Percentiles rank a stretch among this genome's conserved stretches.
phyloP scores from a whole-genome alignment of 306 rosid genomes.

The Myrica gale region DNA sequence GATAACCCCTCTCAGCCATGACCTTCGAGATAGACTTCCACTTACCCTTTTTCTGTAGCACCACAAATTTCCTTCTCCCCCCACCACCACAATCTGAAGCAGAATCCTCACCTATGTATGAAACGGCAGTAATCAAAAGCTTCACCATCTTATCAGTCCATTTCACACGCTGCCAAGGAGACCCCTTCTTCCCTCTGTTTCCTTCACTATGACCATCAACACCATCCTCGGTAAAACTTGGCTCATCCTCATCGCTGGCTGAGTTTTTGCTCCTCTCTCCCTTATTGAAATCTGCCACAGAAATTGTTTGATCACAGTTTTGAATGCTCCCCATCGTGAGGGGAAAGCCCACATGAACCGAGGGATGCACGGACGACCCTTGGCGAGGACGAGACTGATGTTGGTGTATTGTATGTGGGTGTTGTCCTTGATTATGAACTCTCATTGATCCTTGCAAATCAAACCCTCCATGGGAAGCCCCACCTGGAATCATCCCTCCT shows the following conservation, averaged over 20 bases:
- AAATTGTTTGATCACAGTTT: conserved; percentile 50
- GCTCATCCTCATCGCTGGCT: conserved; percentile 74
- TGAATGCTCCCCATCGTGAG: conserved; percentile 61
- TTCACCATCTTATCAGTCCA: conserved; percentile 95
- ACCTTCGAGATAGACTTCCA: conserved; percentile 91
- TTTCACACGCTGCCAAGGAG: conserved; percentile 81
- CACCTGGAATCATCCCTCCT: conserved; percentile 69
- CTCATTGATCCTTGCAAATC: conserved; percentile 64
- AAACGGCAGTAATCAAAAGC: conserved; percentile 83
- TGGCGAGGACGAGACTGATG: conserved; percentile 55
- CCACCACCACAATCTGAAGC: conserved; percentile 45
- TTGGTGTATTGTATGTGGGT: conserved; percentile 49
- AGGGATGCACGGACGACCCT: conserved; percentile 46
- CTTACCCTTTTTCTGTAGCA: conserved; percentile 82
- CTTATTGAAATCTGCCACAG: conserved; percentile 54
- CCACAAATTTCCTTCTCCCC: conserved; percentile 66
- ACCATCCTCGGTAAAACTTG: conserved; percentile 63
- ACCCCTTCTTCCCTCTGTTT: conserved; percentile 59
- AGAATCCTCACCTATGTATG: conserved; percentile 74
- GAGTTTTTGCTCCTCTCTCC: conserved; percentile 75
- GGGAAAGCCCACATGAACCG: conserved; percentile 63
- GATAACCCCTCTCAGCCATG: conserved; percentile 84
- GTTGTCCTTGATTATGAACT: conserved; percentile 47
- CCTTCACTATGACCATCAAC: conserved; percentile 56
- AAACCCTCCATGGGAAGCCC: conserved; percentile 62